Base-by-base conservation (phyloP, 164 flowering plant species). In the Annona squamosa region DNA sequence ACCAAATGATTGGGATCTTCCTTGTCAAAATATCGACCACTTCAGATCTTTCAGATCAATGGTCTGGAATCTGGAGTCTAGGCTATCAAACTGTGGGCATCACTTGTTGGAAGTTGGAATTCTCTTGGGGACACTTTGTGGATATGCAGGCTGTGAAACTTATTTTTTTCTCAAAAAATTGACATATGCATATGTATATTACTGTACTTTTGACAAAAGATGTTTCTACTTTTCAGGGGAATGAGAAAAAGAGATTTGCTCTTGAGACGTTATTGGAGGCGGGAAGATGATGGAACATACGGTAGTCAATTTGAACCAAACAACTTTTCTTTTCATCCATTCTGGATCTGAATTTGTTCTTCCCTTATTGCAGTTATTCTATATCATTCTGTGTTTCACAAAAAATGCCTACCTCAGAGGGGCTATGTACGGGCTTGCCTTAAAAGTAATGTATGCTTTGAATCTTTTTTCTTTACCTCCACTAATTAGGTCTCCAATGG, bases 271-370 rank as follows among this genome's bases (percentile, higher is more conserved):
- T 91, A 91, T 73, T 94, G 98, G 98, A 91, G 97, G 83, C 85
- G 98, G 78, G 98, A 94, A 73, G 91, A 92, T 76, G 97, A 92
- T 79, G 98, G 98, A 67, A 89, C 98, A 78, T 94, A 94, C 81
- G 98, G 97, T 94, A 87, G 16, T 73, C 5, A 7, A 46, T 78
- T 18, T 47, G 7, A 57, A 73, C 44, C 17, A 64, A 48, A 62
- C 26, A 12, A 42, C 71, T 43, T 57, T 64, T 12, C 10, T 67
- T 66, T 76, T 56, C 41, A 48, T 9, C 46, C 67, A 46, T 72
- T 26, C 65, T 67, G 43, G 59, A 19, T 48, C 68, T 63, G 42
- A 77, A 71, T 63, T 69, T 44, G 42, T 6, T 59, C 70, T 75
- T 68, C 2, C 75, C 76, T 57, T 80, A 70, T 62, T 57, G 67